Evolutionary conservation across 2,329 filamentous ascomycete genomes (phyloP).

Genomic region (Zelopaecilomyces penicillatus): DNA sequence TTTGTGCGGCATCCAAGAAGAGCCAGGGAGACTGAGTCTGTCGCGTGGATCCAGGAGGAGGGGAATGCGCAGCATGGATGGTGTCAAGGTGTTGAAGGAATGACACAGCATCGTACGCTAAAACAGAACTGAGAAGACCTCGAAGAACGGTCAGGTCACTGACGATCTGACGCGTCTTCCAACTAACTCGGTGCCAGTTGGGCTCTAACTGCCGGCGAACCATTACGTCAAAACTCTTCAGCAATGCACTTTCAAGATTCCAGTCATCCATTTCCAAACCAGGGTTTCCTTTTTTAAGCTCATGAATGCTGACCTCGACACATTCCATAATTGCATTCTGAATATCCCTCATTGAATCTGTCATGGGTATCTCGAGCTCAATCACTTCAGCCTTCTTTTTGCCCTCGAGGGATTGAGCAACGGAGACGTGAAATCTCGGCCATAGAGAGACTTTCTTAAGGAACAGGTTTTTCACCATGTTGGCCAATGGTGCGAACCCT

Average conservation of each 20-base stretch:
- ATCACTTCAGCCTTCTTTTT: constrained; percentile 94
- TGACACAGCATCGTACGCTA: constrained; percentile 82
- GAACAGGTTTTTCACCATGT: constrained; percentile 85
- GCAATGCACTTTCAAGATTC: constrained; percentile 87
- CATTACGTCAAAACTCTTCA: constrained; percentile 85
- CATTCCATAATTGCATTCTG: constrained; percentile 94
- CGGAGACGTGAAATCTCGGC: constrained; percentile 86
- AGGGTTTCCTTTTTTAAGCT: constrained; percentile 83
- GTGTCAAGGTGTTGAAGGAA: constrained; percentile 93
- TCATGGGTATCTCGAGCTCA: constrained; percentile 94
- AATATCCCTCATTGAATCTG: constrained; percentile 83
- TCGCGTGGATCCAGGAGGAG: constrained; percentile 75
- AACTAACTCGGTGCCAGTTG: constrained; percentile 94
- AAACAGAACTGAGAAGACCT: constrained; percentile 69
- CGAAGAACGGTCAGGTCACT: constrained; percentile 78
- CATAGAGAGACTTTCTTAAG: constrained; percentile 81
- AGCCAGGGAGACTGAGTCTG: constrained; percentile 93
- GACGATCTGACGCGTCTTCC: constrained; percentile 91
- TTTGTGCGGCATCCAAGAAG: constrained; percentile 89
- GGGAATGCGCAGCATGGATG: constrained; percentile 82
- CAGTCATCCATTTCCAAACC: constrained; percentile 94
- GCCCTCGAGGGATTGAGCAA: constrained; percentile 83
- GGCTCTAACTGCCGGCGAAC: constrained; percentile 86
- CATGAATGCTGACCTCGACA: constrained; percentile 87
- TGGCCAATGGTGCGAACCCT: constrained; percentile 79